Conservation (phyloP, 768 basidiomycete genomes). For the Psilocybe sp. region DNA sequence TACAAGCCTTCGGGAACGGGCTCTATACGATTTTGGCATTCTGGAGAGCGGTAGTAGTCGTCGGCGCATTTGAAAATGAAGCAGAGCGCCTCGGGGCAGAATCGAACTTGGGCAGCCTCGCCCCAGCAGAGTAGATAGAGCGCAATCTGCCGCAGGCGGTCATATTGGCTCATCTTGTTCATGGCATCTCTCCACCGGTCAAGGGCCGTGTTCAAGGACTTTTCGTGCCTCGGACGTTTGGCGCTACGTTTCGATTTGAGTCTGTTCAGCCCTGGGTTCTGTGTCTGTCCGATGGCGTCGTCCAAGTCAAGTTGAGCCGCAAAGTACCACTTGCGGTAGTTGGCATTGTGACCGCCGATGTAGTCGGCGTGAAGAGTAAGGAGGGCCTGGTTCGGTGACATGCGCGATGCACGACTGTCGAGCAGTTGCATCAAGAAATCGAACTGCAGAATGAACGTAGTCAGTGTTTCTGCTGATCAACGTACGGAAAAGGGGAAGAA, state of each 20-base stretch:
- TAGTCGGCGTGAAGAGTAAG: conserved; percentile 97
- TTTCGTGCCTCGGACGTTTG: conserved; percentile 54
- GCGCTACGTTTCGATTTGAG: conserved; percentile 65
- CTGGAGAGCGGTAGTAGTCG: conserved; percentile 98
- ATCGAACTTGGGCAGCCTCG: conserved; percentile 96
- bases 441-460: conserved; percentile 52
- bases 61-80: conserved; percentile 99
- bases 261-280: conserved; percentile 87
- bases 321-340: conserved; percentile 99
- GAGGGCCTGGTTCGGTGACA: conserved; percentile 94
- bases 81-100: conserved; percentile 93
- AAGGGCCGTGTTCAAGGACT: conserved; percentile 75
- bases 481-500: conserved; percentile 3
- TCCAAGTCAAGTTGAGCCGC: conserved; percentile 98
- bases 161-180: conserved; percentile 99
- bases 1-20: conserved; percentile 96
- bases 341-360: conserved; percentile 96
- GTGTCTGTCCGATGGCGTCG: conserved; percentile 89
- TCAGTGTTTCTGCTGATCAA: conserved; percentile 5
- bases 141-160: conserved; percentile 93
- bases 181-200: conserved; percentile 96
- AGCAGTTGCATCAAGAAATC: conserved; percentile 98
- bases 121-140: conserved; percentile 97
- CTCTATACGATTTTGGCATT: conserved; percentile 90
- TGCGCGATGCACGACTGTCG: conserved; percentile 94